Evolutionary conservation across 768 basidiomycete species (phyloP), one percentile per base, ranked within the genome.

Genomic region (Asterophora lycoperdoides): DNA sequence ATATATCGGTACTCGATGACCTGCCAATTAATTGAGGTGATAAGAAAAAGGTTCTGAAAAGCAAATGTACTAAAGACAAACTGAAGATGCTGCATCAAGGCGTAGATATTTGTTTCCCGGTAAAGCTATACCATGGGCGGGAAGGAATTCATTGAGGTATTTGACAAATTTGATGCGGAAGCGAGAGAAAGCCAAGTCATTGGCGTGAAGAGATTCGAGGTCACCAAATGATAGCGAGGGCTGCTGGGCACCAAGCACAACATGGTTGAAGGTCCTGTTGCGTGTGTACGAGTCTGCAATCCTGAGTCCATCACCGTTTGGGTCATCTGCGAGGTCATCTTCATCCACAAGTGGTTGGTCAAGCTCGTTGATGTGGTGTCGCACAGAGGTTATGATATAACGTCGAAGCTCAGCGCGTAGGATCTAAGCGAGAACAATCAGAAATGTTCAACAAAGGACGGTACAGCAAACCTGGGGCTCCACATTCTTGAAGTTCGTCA

Each of bases 401-500:
- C 30, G 30, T 13, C 30, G 8, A 32, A 32, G 30, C 30, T 32
- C 30, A 10, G 30, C 30, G 3, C 8, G 30, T 10, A 32, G 30
- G 13, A 32, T 32, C 30, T 32, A 13, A 32, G 30, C 13, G 3
- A 4, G 8, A 32, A 32, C 30, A 32, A 3, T 23, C 23, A 23
- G 30, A 32, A 32, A 32, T 2, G 3, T 32, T 32, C 3, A 3
- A 32, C 9, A 2, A 8, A 32, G 9, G 3, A 8, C 3, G 30
- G 9, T 13, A 10, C 13, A 10, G 9, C 52, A 19, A 20, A 70
- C 69, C 58, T 71, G 68, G 0, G 38, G 33, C 1, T 57, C 66
- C 44, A 66, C 52, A 44, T 69, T 42, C 35, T 64, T 64, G 50
- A 65, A 67, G 51, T 72, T 69, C 3, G 64, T 63, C 8, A 48